Evolutionary conservation across 1,139 yeast genomes (phyloP), one percentile per base, ranked within the genome.

Genomic region (Candida freyschussii): DNA sequence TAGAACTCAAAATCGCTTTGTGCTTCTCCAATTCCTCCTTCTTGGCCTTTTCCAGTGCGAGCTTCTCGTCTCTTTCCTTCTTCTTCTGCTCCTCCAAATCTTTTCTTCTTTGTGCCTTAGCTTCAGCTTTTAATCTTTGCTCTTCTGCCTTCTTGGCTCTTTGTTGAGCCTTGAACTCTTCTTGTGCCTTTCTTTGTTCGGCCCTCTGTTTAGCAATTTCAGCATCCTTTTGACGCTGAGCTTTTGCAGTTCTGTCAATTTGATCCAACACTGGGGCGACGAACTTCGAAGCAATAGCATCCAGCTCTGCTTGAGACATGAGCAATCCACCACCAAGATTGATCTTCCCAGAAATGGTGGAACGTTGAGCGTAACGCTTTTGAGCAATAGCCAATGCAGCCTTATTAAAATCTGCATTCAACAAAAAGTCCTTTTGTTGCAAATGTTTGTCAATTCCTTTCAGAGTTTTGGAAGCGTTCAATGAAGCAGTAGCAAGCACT

Each of bases 281-380:
- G 53, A 84, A 69, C 34, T 78, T 71, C 37, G 78, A 64, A n/a
- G 97, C 97, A 66, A 91, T 75, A 34, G 72, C 72, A 43, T 83
- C 82, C 42, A 91, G 75, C 54, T 89, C 96, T 17, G 68, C 70
- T 43, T 73, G 83, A 31, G 83, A 68, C 70, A 89, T 77, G 51
- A 73, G 75, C 46, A 85, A 69, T 4, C 97, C 97, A 46, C 95
- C 96, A 41, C 98, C 98, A 45, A 89, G 63, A 52, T 86, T 72
- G 48, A 86, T 69, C 53, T 79, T 69, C 30, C 85, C 86, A 29
- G 59, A 50, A 19, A 34, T 31, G 4, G 30, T 40, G 12, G 40
- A 22, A 36, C 62, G 59, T 45, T 54, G 44, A 12, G 45, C 48
- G 13, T 49, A 45, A 27, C 50, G 53, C 48, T 72, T 71, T 54